Evolutionary conservation across 1,284 basidiomycete species (phyloP).

Genomic region (Papiliotrema terrestris): DNA sequence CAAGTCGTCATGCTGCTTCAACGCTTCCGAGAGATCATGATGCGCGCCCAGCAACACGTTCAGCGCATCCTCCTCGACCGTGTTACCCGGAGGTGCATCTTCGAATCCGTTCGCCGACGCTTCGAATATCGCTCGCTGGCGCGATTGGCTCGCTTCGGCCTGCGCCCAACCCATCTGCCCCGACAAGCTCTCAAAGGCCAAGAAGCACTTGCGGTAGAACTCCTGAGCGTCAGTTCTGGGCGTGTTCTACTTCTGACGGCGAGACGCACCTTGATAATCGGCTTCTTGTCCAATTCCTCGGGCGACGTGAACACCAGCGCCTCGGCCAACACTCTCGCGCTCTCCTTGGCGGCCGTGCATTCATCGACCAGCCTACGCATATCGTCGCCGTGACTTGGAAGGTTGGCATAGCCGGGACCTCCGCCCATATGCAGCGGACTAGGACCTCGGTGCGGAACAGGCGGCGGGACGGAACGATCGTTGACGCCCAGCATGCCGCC

Average conservation of each 20-base stretch:
- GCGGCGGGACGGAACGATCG: slow-evolving; percentile 6
- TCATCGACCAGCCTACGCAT: slow-evolving; percentile 38
- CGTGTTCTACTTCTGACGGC: not conserved
- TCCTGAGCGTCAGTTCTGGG: slow-evolving; percentile 28
- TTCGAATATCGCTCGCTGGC: slow-evolving; percentile 22
- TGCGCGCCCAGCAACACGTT: slow-evolving; percentile 41
- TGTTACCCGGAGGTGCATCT: slow-evolving; percentile 6
- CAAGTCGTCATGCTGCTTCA: slow-evolving; percentile 45
- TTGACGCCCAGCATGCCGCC: slow-evolving; percentile 4
- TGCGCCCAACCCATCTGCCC: slow-evolving; percentile 52
- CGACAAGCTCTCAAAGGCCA: slow-evolving; percentile 45
- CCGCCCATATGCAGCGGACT: slow-evolving; percentile 12
- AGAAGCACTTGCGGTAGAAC: slow-evolving; percentile 46
- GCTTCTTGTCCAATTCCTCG: slow-evolving; percentile 32
- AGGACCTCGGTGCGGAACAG: slow-evolving; percentile 5
- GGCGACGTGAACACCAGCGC: slow-evolving; percentile 38
- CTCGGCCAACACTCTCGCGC: slow-evolving; percentile 37
- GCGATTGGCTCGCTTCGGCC: slow-evolving; percentile 45
- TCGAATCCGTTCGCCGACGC: slow-evolving; percentile 10
- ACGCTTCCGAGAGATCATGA: slow-evolving; percentile 30
- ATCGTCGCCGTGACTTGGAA: slow-evolving; percentile 41
- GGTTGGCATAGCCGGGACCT: slow-evolving; percentile 21
- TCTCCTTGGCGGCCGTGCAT: slow-evolving; percentile 35
- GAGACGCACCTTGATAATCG: slow-evolving; percentile 34
- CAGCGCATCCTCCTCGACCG: slow-evolving; percentile 40